Conservation (phyloP, 371 early-diverging fungal species). For the Mucor saturninus region DNA sequence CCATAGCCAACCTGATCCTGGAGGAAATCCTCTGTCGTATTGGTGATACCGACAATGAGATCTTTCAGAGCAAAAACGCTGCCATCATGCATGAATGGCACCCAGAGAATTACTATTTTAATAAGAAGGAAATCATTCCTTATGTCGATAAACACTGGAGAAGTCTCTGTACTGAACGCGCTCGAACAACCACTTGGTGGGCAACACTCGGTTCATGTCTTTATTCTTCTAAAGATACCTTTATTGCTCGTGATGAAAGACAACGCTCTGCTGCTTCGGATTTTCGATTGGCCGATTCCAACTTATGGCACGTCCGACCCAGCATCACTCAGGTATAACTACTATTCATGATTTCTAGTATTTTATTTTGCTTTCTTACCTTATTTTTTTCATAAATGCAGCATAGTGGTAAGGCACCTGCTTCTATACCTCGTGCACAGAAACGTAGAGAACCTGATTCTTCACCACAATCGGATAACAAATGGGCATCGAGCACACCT, state of each 20-base stretch:
- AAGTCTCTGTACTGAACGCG: slow-evolving; percentile 70
- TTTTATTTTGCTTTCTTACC: background rate
- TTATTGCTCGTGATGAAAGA: slow-evolving; percentile 63
- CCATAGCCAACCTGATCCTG: slow-evolving; percentile 68
- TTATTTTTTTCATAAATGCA: background rate
- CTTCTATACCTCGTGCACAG: slow-evolving; percentile 24
- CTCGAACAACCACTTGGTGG: slow-evolving; percentile 73
- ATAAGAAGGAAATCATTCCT: slow-evolving; percentile 70
- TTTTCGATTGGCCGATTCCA: slow-evolving; percentile 63
- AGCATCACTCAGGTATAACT: slow-evolving; percentile 43
- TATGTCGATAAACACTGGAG: slow-evolving; percentile 74
- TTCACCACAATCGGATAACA: slow-evolving; percentile 26
- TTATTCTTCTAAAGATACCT: slow-evolving; percentile 67
- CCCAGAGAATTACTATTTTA: slow-evolving; percentile 65
- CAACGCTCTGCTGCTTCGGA: slow-evolving; percentile 71
- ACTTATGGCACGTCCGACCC: slow-evolving; percentile 70
- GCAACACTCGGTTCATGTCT: slow-evolving; percentile 69
- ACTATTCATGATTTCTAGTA: background rate
- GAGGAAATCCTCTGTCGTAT: slow-evolving; percentile 52
- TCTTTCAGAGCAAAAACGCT: slow-evolving; percentile 60
- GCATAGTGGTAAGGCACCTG: slow-evolving; percentile 17
- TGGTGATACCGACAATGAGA: slow-evolving; percentile 40
- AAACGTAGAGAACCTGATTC: slow-evolving; percentile 30
- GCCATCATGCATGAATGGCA: slow-evolving; percentile 55
- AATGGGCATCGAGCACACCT: slow-evolving; percentile 32